Conservation (phyloP, 1,284 basidiomycete species). For the Rhodofomes roseus region DNA sequence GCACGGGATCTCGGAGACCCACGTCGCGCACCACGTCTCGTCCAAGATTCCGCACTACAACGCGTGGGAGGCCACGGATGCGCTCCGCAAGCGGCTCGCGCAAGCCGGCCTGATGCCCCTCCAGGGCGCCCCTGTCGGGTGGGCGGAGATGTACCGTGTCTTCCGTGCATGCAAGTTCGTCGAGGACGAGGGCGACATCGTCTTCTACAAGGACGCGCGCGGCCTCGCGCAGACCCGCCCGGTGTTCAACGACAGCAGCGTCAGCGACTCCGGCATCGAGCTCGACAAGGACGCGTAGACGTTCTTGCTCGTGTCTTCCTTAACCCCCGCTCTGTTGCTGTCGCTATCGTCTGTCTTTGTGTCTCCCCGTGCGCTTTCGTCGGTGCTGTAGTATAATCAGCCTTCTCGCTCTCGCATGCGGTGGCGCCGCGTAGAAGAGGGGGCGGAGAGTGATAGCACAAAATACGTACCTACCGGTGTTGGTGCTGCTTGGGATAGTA, state of each 20-base stretch:
- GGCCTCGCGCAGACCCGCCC: constrained; percentile 76
- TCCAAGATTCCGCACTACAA: constrained; percentile 95
- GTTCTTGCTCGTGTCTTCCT: not conserved
- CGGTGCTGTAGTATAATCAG: not conserved
- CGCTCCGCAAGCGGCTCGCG: constrained; percentile 79
- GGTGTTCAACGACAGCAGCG: constrained; percentile 54
- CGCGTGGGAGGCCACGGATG: constrained; percentile 90
- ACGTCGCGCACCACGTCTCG: constrained; percentile 86
- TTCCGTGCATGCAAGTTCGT: constrained; percentile 85
- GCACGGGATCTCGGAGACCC: constrained; percentile 91
- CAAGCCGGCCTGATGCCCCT: constrained; percentile 52
- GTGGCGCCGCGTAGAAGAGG: not conserved
- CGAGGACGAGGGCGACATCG: constrained; percentile 87
- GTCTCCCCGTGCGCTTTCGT: not conserved
- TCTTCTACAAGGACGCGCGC: constrained; percentile 88
- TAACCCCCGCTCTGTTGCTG: not conserved
- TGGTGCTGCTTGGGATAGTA: not conserved
- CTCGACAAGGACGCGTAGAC: constrained; percentile 34
- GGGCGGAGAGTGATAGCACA: not conserved
- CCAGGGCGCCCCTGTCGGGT: constrained; percentile 67
- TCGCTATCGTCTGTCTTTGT: not conserved
- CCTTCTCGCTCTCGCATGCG: not conserved
- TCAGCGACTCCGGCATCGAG: constrained; percentile 87
- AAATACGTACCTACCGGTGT: not conserved
- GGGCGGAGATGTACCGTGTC: constrained; percentile 76